Percentiles rank a stretch among this genome's conserved stretches.
Conservation (phyloP, 2,329 filamentous ascomycete species). For the Apiospora sp. region DNA sequence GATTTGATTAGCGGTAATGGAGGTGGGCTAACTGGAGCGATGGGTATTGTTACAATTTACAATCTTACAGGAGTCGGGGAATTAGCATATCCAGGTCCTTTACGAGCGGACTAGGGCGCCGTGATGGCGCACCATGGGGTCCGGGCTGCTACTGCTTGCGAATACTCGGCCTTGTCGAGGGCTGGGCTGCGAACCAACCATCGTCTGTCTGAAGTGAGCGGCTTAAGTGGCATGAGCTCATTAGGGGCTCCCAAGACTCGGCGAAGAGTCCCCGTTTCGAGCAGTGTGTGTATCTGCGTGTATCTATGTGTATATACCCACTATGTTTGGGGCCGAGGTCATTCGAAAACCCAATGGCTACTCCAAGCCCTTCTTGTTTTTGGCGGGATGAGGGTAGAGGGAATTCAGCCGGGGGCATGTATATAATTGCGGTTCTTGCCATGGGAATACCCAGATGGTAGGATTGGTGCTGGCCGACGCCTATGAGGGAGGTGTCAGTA, state of each 20-base stretch:
- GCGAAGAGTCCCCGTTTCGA: not conserved
- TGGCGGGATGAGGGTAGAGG: not conserved
- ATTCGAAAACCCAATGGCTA: conserved; percentile 1
- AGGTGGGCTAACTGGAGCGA: not conserved
- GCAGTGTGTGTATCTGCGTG: conserved; percentile 20
- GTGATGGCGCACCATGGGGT: not conserved
- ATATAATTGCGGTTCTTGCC: not conserved
- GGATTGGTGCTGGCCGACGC: not conserved
- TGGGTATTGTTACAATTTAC: conserved; percentile 12
- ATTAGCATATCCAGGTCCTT: not conserved
- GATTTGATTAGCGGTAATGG: conserved; percentile 20
- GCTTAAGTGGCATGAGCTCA: not conserved
- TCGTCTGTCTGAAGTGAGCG: not conserved
- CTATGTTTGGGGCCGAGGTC: conserved; percentile 2
- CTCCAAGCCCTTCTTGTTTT: conserved; percentile 1
- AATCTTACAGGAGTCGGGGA: conserved; percentile 6
- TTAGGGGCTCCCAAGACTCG: not conserved
- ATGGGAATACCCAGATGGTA: not conserved
- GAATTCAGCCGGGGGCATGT: not conserved
- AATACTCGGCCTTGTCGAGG: not conserved
- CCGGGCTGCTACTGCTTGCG: conserved; percentile 4
- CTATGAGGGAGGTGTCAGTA: not conserved
- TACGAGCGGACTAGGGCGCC: not conserved
- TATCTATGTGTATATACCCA: conserved; percentile 20
- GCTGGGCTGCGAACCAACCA: not conserved